phyloP scores from a whole-genome alignment of 441 rosid genomes.

The Erodium texanum region DNA sequence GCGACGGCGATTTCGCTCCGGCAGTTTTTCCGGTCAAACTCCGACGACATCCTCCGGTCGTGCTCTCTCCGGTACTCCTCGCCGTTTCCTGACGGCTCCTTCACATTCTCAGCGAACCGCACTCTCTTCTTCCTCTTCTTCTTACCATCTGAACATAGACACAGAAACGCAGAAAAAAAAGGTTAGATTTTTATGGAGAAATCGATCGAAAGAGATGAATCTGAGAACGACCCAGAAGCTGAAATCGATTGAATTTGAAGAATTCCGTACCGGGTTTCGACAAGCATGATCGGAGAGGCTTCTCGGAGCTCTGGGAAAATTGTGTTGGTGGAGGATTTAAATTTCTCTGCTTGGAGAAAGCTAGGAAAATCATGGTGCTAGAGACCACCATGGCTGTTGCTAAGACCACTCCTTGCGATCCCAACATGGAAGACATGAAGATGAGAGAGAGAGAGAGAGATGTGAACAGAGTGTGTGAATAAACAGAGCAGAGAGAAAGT shows the following conservation, averaged over 20 bases:
- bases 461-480: too few relatives aligned
- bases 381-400: conserved; percentile 82
- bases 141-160: conserved; percentile 19
- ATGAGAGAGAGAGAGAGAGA: too few relatives aligned
- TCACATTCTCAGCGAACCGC: conserved; percentile 60
- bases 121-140: conserved; percentile 54
- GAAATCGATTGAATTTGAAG: background rate
- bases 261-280: background rate
- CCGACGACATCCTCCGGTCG: conserved; percentile 7
- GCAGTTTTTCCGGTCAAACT: conserved; percentile 26
- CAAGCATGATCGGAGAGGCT: background rate
- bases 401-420: conserved; percentile 51
- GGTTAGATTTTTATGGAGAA: background rate
- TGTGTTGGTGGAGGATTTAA: background rate
- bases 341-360: conserved; percentile 41
- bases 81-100: conserved; percentile 55
- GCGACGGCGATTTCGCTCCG: conserved; percentile 28
- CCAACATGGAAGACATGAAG: conserved; percentile 24
- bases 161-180: background rate
- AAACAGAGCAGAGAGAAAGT: too few relatives aligned
- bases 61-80: conserved; percentile 37
- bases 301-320: conserved; percentile 1
- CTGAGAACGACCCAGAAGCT: background rate
- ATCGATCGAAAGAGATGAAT: background rate
- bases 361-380: conserved; percentile 48